These are phyloP conservation scores for Solanum raphanifolium DNA, from an alignment of 257 asterid genomes.

Conservation along the genomic window DNA sequence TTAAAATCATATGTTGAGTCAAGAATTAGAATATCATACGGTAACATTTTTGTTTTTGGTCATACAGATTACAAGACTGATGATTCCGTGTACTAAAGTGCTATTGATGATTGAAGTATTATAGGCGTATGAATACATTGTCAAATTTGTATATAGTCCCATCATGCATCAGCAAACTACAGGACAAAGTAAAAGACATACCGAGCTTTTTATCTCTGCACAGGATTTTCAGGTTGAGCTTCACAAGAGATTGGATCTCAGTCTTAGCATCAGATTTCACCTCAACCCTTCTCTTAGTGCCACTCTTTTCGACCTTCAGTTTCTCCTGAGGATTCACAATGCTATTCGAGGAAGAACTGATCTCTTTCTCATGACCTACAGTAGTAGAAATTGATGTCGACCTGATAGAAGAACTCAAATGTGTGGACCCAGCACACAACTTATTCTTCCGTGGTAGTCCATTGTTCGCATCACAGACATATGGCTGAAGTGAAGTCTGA, in stretches of 20 bases:
- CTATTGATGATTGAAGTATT: background rate
- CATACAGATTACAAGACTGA: background rate
- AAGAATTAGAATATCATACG: background rate
- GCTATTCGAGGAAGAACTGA: conserved; percentile 20
- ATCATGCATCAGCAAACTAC: background rate
- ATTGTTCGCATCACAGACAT: background rate
- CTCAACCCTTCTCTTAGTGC: conserved; percentile 13
- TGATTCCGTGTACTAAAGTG: background rate
- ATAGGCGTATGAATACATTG: background rate
- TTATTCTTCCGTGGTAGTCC: conserved; percentile 4
- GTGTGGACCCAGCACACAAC: conserved; percentile 1
- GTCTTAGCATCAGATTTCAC: conserved; percentile 39
- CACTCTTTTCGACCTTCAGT: conserved; percentile 14
- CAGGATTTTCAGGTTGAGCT: conserved; percentile 61
- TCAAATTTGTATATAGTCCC: background rate
- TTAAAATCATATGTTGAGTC: background rate
- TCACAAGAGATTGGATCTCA: conserved; percentile 69
- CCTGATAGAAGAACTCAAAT: conserved; percentile 12
- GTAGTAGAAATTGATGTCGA: conserved; percentile 10
- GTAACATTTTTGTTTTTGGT: background rate
- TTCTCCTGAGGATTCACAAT: conserved; percentile 17
- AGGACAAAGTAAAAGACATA: conserved; percentile 7
- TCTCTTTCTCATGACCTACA: conserved; percentile 5
- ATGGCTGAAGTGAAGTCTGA: background rate
- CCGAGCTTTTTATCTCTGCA: conserved; percentile 43